These are phyloP conservation scores for Daldinia caldariorum DNA, from an alignment of 495 filamentous ascomycete species.

Conservation along the genomic window DNA sequence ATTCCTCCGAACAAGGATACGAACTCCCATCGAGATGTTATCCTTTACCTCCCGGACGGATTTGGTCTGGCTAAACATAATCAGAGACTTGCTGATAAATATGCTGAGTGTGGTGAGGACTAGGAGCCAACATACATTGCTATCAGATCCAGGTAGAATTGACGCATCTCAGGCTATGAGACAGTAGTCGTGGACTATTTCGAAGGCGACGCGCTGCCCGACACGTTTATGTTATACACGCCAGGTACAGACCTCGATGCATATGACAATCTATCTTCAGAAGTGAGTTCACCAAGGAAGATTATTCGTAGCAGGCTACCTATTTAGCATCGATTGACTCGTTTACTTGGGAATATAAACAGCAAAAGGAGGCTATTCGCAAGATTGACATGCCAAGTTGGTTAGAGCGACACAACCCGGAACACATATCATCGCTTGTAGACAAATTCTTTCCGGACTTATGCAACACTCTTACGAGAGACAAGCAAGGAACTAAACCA, in stretches of 20 bases:
- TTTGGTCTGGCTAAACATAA: slow-evolving; percentile 26
- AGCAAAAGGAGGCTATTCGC: slow-evolving; percentile 21
- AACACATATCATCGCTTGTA: slow-evolving; percentile 15
- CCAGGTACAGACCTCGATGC: slow-evolving; percentile 21
- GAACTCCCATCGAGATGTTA: background rate
- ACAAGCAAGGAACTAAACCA: background rate
- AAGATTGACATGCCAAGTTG: slow-evolving; percentile 26
- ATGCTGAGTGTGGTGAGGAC: slow-evolving; percentile 7
- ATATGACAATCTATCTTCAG: slow-evolving; percentile 7
- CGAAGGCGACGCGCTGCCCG: slow-evolving; percentile 24
- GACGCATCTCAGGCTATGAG: slow-evolving; percentile 9
- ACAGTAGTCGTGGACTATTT: slow-evolving; percentile 22
- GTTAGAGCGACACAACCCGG: slow-evolving; percentile 10
- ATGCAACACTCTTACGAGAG: background rate
- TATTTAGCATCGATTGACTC: background rate
- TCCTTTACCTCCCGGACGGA: slow-evolving; percentile 20
- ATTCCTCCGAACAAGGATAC: background rate
- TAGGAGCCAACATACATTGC: background rate
- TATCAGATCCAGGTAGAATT: background rate
- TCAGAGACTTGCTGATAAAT: slow-evolving; percentile 25
- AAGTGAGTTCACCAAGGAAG: background rate
- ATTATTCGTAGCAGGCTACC: background rate
- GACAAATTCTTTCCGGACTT: slow-evolving; percentile 12
- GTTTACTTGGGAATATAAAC: too few species aligned
- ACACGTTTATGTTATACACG: slow-evolving; percentile 21